Evolutionary conservation across 306 rosid species (phyloP).

Genomic region (Macrotyloma uniflorum): DNA sequence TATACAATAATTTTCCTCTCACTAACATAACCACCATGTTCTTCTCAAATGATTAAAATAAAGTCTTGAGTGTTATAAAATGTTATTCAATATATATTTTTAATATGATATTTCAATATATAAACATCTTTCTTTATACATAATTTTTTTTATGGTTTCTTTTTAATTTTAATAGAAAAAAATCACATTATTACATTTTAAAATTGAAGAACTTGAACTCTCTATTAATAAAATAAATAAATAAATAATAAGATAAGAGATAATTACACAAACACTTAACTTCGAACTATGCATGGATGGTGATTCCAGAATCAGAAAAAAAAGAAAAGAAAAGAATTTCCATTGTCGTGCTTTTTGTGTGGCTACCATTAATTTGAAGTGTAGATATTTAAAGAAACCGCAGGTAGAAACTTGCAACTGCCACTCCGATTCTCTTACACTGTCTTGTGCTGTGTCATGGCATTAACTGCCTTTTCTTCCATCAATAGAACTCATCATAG

Average conservation of each 20-base stretch:
- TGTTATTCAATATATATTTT: too few species aligned
- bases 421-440: background rate
- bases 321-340: background rate
- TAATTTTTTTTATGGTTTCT: too few species aligned
- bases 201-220: too few species aligned
- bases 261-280: background rate
- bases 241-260: too few species aligned
- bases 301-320: background rate
- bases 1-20: background rate
- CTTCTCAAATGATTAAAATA: too few species aligned
- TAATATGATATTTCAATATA: too few species aligned
- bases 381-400: conserved; percentile 41
- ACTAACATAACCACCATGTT: too few species aligned
- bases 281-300: background rate
- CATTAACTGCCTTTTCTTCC: conserved; percentile 56
- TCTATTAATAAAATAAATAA: too few species aligned
- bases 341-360: conserved; percentile 7
- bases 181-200: too few species aligned
- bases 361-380: conserved; percentile 36
- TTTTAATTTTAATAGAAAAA: too few species aligned
- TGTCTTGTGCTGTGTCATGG: conserved; percentile 29
- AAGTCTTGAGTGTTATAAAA: too few species aligned
- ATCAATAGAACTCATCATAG: conserved; percentile 28
- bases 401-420: background rate
- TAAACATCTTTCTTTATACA: too few species aligned